phyloP scores from a whole-genome alignment of 1,139 yeast species.

The Blastobotrys serpentis region DNA sequence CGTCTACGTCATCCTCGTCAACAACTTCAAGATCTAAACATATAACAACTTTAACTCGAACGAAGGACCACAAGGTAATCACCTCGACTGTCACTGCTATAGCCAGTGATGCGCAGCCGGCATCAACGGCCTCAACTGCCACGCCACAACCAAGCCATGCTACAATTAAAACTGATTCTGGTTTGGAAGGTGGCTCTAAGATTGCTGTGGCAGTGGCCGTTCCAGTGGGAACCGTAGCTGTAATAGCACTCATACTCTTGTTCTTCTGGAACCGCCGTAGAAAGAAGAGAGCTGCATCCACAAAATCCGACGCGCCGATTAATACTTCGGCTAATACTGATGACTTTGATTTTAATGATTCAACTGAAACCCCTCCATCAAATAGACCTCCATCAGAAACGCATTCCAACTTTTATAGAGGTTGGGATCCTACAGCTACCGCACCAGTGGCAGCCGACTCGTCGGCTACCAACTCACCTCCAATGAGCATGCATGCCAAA shows the following conservation, averaged over 20 bases:
- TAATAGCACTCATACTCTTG: conserved; percentile 8
- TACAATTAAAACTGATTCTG: conserved; percentile 9
- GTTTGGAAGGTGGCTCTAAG: conserved; percentile 20
- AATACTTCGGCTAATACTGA: conserved; percentile 3
- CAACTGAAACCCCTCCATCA: conserved; percentile 7
- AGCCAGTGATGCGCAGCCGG: not conserved
- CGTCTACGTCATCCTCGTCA: not conserved
- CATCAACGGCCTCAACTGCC: not conserved
- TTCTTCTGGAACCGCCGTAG: conserved; percentile 17
- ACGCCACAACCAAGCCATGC: not conserved
- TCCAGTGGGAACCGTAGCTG: conserved; percentile 19
- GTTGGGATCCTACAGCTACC: conserved; percentile 18
- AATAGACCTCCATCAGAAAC: conserved; percentile 11
- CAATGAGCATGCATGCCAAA: conserved; percentile 8
- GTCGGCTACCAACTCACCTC: conserved; percentile 4
- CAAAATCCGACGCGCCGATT: conserved; percentile 2
- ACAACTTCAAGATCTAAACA: not conserved
- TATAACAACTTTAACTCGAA: conserved; percentile 3
- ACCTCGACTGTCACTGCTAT: conserved; percentile 6
- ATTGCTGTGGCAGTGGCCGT: conserved; percentile 24
- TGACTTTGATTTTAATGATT: conserved; percentile 5
- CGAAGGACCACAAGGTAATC: conserved; percentile 5
- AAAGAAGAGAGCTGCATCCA: not conserved
- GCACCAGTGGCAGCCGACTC: conserved; percentile 4
- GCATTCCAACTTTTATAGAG: conserved; percentile 13